Conservation (phyloP, 2,329 filamentous ascomycete species). For the Trichoderma aggressivum region DNA sequence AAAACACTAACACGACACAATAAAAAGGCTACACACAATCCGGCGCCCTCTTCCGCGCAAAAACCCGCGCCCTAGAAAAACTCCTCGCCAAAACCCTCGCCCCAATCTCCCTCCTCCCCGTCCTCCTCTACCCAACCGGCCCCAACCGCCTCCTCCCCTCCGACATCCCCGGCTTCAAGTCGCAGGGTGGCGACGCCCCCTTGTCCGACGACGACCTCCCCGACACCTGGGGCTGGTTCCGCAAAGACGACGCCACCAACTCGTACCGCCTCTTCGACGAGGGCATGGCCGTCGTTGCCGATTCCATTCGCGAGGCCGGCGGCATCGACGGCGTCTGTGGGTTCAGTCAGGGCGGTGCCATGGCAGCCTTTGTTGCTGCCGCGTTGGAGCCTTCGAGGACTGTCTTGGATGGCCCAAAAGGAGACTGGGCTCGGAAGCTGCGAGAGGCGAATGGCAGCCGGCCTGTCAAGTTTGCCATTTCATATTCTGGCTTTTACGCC, state of each 20-base stretch:
- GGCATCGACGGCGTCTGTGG: conserved; percentile 76
- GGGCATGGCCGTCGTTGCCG: conserved; percentile 62
- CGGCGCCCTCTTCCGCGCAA: conserved; percentile 77
- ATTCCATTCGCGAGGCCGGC: conserved; percentile 58
- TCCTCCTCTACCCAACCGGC: conserved; percentile 65
- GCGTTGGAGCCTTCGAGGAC: conserved; percentile 57
- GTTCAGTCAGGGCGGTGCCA: conserved; percentile 76
- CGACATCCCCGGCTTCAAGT: conserved; percentile 67
- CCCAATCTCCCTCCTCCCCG: conserved; percentile 51
- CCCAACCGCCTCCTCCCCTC: conserved; percentile 59
- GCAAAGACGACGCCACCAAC: conserved; percentile 61
- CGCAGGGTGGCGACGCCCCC: conserved; percentile 20
- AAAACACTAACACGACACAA: neutral
- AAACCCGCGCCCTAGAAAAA: conserved; percentile 85
- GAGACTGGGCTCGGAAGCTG: conserved; percentile 44
- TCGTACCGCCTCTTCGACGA: conserved; percentile 68
- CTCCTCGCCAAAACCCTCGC: conserved; percentile 69
- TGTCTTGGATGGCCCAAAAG: conserved; percentile 29
- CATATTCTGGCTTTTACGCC: conserved; percentile 75
- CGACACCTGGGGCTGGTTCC: conserved; percentile 80
- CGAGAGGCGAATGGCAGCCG: conserved; percentile 47
- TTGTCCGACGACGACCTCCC: conserved; percentile 40
- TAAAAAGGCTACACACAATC: conserved; percentile 80
- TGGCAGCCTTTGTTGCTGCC: conserved; percentile 68
- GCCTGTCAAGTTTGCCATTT: conserved; percentile 66